A percentile compares a stretch with the other conserved stretches of the same genome.
phyloP scores from a whole-genome alignment of 31 red algal genomes.

The Bonnemaisonia californica region DNA sequence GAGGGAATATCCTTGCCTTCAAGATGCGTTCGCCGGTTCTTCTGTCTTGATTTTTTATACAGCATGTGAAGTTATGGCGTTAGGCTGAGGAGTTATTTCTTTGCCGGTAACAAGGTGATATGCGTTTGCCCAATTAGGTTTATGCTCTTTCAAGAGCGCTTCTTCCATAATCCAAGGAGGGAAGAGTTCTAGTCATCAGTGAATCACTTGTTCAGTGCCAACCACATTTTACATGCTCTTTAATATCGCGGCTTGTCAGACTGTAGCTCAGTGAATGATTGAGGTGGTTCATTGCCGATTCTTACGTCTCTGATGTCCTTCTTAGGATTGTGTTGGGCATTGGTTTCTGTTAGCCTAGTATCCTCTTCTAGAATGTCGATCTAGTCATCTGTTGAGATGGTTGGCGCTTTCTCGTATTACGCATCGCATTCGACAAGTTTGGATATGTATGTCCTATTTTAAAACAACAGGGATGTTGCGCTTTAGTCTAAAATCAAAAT shows the following conservation, averaged over 20 bases:
- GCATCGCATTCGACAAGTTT: no score
- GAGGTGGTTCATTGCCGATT: no score
- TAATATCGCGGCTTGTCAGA: not conserved
- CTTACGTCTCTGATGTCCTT: no score
- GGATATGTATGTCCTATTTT: no score
- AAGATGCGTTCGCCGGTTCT: not conserved
- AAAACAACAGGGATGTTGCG: no score
- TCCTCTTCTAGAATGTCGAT: no score
- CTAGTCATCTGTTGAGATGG: no score
- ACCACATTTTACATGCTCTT: not conserved
- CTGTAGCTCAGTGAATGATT: no score
- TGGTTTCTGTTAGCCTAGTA: no score
- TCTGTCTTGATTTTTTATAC: not conserved
- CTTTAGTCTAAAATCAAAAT: no score
- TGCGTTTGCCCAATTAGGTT: not conserved
- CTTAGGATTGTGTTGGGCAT: no score
- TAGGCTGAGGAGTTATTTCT: not conserved
- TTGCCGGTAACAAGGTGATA: not conserved
- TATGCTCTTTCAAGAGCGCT: not conserved
- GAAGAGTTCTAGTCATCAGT: not conserved
- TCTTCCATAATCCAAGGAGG: not conserved
- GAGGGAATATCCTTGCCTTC: not conserved
- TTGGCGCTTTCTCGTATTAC: no score
- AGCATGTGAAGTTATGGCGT: constrained; percentile 11
- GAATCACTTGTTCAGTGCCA: not conserved